Base-by-base conservation (phyloP, 768 basidiomycete genomes). In the Agrocybe pediades region DNA sequence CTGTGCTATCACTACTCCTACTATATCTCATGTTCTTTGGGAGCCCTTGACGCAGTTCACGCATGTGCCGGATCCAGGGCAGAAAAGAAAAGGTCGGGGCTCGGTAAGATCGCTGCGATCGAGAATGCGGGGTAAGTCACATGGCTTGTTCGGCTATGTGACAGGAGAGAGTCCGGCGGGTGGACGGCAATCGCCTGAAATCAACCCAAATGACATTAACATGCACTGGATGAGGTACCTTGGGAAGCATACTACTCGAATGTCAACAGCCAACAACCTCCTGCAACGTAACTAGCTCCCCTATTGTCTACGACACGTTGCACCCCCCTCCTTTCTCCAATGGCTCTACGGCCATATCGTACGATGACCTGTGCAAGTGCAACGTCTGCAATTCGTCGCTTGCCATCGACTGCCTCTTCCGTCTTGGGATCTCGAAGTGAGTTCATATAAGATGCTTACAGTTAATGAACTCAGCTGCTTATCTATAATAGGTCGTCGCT, bases 311-410 rank as follows among this genome's bases (percentile, higher is more conserved):
- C 53, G 55, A 51, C 57, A 56, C 54, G 46, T 53, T 36, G 46
- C 54, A 56, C 41, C 43, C 29, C 30, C 54, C 24, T 41, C 15
- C 49, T 42, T 36, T 23, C 46, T 52, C 40, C 48, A 23, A 75
- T 75, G 74, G 66, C 64, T 63, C 62, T 58, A 52, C 64, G 65
- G 62, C 63, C 67, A 45, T 66, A 61, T 53, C 56, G 65, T 58
- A 54, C 65, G 30, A 57, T 69, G 48, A 64, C 62, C 39, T 55
- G 33, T 36, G 33, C 33, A 11, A 36, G 33, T 36, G 33, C 68
- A 50, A 60, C 65, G 40, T 58, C 58, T 52, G 67, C 50, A 51
- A 56, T 59, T 53, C 61, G 61, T 46, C 63, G 60, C 44, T 48
- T 68, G 47, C 51, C 58, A 15, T 58, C 59, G 44, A 26, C 49